Conservation (phyloP, 1,139 yeast genomes). For the Magnusiomyces tetraspermus region DNA sequence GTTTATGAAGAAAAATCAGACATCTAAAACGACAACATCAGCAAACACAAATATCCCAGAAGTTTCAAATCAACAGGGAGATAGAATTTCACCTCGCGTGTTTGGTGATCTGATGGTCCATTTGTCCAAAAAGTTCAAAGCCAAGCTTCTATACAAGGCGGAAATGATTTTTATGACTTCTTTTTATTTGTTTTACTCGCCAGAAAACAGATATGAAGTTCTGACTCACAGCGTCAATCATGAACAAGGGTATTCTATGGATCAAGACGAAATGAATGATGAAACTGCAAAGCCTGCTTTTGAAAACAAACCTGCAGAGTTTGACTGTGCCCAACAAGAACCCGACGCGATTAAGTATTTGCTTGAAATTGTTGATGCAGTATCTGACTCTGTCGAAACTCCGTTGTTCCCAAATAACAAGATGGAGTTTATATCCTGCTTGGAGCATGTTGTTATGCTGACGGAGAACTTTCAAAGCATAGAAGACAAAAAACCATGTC, state of each 20-base stretch:
- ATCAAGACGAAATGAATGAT: no score
- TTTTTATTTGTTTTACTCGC: not conserved
- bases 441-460: conserved; percentile 11
- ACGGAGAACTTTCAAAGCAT: not conserved
- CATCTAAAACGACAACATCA: not conserved
- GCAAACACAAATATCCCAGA: not conserved
- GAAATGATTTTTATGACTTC: conserved; percentile 35
- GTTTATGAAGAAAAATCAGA: no score
- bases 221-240: no score
- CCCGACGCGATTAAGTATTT: conserved; percentile 15
- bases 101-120: conserved; percentile 36
- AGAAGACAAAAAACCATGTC: not conserved
- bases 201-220: no score
- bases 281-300: not conserved
- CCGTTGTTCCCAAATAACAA: conserved; percentile 18
- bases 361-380: conserved; percentile 26
- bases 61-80: not conserved
- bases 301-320: not conserved
- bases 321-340: not conserved
- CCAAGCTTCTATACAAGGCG: conserved; percentile 32
- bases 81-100: conserved; percentile 1
- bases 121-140: conserved; percentile 30
- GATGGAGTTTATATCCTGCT: conserved; percentile 17
- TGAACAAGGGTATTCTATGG: no score
- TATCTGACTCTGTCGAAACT: conserved; percentile 22